Evolutionary conservation across 2,329 filamentous ascomycete species (phyloP), one percentile per base, ranked within the genome.

Genomic region (Drechslerella dactyloides): DNA sequence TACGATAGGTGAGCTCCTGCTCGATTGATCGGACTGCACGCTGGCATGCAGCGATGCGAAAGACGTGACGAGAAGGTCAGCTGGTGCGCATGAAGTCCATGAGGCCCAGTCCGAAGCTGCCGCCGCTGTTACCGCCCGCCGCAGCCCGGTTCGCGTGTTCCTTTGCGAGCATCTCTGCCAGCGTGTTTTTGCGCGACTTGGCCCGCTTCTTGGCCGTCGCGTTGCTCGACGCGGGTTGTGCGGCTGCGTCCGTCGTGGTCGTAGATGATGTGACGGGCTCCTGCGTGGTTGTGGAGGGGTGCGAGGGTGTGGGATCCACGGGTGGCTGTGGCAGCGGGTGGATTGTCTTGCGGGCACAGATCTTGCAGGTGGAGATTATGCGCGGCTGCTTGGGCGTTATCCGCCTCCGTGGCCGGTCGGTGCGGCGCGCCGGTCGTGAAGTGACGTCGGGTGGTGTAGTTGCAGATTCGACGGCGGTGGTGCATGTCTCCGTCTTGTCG

Each of bases 31-130:
- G n/a, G n/a, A n/a, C n/a, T n/a, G n/a, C n/a, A n/a, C n/a, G n/a
- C n/a, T n/a, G n/a, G n/a, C n/a, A n/a, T n/a, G n/a, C n/a, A n/a
- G n/a, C n/a, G n/a, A n/a, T n/a, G n/a, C n/a, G n/a, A n/a, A n/a
- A n/a, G n/a, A n/a, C n/a, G n/a, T n/a, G n/a, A n/a, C n/a, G n/a
- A n/a, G n/a, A n/a, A n/a, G n/a, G 13, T 75, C 63, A 76, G 44
- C 61, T 73, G 11, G 66, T 75, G 35, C 68, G 75, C 74, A 75
- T 73, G 61, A 76, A 74, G 64, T 76, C 75, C 74, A 75, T 75
- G 52, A 76, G 55, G 54, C 74, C 68, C 40, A 75, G 63, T 54
- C 74, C 74, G 46, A 75, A 75, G 7, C 74, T 73, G 21, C 52
- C 19, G 2, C 11, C 27, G 10, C 27, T 58, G 40, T 51, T 69